Evolutionary conservation across 2,329 filamentous ascomycete genomes (phyloP).

Genomic region (Botryotinia narcissicola): DNA sequence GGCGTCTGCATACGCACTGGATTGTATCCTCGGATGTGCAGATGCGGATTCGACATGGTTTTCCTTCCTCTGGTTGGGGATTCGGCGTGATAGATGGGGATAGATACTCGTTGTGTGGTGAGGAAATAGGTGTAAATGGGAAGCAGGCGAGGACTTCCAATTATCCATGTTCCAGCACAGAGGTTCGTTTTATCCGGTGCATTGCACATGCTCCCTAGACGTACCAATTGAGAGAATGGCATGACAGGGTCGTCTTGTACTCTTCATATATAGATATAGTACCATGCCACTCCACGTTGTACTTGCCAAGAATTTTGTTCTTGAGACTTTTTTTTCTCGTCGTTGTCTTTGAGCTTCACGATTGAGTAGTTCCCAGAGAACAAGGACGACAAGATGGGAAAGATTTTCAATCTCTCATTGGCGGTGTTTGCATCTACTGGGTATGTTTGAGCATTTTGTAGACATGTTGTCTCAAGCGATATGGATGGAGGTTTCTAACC

Average conservation of each 20-base stretch:
- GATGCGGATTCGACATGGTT: background rate
- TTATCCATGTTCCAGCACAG: constrained; percentile 14
- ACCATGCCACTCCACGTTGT: constrained; percentile 10
- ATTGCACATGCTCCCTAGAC: background rate
- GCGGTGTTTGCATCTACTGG: constrained; percentile 45
- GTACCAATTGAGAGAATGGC: background rate
- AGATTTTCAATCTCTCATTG: constrained; percentile 43
- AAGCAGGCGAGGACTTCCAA: background rate
- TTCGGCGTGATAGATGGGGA: background rate
- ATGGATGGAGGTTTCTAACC: constrained; percentile 10
- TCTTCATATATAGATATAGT: constrained; percentile 16
- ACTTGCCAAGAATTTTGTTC: constrained; percentile 1
- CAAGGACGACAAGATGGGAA: constrained; percentile 39
- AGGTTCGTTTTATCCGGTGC: constrained; percentile 15
- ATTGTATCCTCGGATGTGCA: background rate
- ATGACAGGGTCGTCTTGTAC: background rate
- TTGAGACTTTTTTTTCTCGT: background rate
- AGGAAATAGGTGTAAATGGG: background rate
- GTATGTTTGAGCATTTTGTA: constrained; percentile 20
- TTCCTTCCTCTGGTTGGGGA: background rate
- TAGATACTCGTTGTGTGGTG: background rate
- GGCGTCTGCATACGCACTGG: background rate
- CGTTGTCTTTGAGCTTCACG: background rate
- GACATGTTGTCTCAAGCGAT: background rate
- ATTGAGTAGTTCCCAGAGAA: background rate